Evolutionary conservation across 192 early-diverging fungal species (phyloP).

Genomic region (Coemansia furcata): DNA sequence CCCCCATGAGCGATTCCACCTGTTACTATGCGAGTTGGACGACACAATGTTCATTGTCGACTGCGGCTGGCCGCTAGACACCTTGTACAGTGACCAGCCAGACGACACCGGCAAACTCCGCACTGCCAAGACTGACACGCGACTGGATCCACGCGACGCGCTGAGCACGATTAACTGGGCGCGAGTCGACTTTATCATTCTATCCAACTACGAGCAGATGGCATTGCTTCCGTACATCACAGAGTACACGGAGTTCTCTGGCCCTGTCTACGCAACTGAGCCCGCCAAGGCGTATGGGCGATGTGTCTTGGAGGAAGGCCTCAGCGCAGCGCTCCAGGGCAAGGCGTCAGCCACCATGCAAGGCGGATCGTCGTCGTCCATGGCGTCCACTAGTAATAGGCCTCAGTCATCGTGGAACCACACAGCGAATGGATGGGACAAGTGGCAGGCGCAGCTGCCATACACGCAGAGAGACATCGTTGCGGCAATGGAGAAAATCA

Average conservation of each 20-base stretch:
- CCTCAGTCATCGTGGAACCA: neutral
- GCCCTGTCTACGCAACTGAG: slow-evolving; percentile 76
- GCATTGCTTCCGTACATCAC: slow-evolving; percentile 78
- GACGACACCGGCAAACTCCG: slow-evolving; percentile 13
- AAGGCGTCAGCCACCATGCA: neutral
- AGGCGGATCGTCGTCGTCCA: slow-evolving; percentile 7
- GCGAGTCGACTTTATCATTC: slow-evolving; percentile 70
- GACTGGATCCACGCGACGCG: slow-evolving; percentile 28
- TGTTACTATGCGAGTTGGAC: slow-evolving; percentile 51
- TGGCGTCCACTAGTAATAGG: neutral
- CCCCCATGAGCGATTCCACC: slow-evolving; percentile 44
- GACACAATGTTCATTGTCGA: slow-evolving; percentile 54
- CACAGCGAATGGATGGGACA: neutral
- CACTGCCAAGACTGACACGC: neutral
- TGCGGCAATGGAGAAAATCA: slow-evolving; percentile 50
- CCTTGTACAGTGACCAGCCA: neutral
- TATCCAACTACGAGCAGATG: slow-evolving; percentile 74
- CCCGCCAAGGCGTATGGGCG: slow-evolving; percentile 74
- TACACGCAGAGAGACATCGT: slow-evolving; percentile 47
- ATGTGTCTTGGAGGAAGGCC: slow-evolving; percentile 44
- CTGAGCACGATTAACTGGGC: slow-evolving; percentile 60
- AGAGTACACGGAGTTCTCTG: slow-evolving; percentile 76
- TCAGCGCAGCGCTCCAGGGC: neutral
- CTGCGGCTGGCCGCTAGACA: slow-evolving; percentile 47
- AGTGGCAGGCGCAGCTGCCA: slow-evolving; percentile 10